Conservation (phyloP, 495 filamentous ascomycete genomes). For the Glonium stellatum region DNA sequence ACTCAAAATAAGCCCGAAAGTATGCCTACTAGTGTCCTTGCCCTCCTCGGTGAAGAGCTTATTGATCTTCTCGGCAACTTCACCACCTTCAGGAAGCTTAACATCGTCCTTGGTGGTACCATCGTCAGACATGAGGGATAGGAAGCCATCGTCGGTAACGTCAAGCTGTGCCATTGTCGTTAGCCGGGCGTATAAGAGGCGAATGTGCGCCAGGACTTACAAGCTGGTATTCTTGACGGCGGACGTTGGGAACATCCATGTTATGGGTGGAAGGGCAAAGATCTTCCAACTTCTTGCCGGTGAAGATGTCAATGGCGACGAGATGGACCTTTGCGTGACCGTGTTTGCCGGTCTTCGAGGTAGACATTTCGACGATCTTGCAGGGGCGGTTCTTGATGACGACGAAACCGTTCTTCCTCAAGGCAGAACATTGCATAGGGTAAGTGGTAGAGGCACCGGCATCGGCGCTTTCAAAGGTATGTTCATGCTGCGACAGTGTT, state of each 20-base stretch:
- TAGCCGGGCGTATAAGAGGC: background rate
- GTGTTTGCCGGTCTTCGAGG: conserved; percentile 99
- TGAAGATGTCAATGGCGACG: conserved; percentile 97
- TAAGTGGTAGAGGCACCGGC: conserved; percentile 88
- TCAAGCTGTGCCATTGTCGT: conserved; percentile 56
- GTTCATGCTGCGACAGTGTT: conserved; percentile 60
- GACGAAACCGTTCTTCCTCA: conserved; percentile 98
- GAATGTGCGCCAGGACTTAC: conserved; percentile 50
- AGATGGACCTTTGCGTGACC: conserved; percentile 99
- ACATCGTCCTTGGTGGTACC: conserved; percentile 89
- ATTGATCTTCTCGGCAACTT: conserved; percentile 72
- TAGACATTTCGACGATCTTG: conserved; percentile 99
- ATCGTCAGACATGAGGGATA: conserved; percentile 76
- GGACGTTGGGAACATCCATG: conserved; percentile 97
- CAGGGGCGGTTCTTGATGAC: conserved; percentile 96
- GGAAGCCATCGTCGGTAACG: conserved; percentile 82
- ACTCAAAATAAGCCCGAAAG: background rate
- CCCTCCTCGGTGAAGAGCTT: conserved; percentile 67
- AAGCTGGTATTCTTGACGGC: conserved; percentile 83
- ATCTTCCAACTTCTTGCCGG: conserved; percentile 98
- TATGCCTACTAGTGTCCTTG: conserved; percentile 75
- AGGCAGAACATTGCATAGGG: conserved; percentile 98
- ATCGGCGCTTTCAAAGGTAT: conserved; percentile 85
- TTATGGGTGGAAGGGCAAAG: conserved; percentile 99
- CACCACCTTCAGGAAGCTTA: conserved; percentile 83